Conservation (phyloP, 164 flowering plant species). For the grape (Vitis vinifera) region DNA sequence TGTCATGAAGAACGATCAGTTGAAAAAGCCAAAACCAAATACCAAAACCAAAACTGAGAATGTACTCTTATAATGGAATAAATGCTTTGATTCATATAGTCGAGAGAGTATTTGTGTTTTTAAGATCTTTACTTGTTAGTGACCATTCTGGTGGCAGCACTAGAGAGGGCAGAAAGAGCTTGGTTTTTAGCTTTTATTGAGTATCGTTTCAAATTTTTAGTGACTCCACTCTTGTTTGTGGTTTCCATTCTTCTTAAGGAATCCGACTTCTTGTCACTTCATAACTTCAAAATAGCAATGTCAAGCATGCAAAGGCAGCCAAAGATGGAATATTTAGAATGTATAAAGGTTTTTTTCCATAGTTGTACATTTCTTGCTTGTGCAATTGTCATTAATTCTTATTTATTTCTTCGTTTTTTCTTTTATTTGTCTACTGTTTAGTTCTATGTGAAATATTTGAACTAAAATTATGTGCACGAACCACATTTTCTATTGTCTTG, state of each 20-base stretch:
- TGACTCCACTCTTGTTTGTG: constrained; percentile 39
- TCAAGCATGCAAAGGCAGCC: constrained; percentile 62
- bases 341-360: constrained; percentile 22
- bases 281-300: constrained; percentile 67
- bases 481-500: too few relatives aligned
- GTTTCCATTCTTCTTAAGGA: constrained; percentile 15
- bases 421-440: too few relatives aligned
- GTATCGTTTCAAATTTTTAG: constrained; percentile 67
- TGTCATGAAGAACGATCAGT: constrained; percentile 10
- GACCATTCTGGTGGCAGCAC: constrained; percentile 58
- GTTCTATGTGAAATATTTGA: too few relatives aligned
- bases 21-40: too few relatives aligned
- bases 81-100: neutral
- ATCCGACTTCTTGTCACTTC: constrained; percentile 59
- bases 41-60: too few relatives aligned
- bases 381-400: too few relatives aligned
- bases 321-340: constrained; percentile 76
- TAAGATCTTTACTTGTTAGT: constrained; percentile 47
- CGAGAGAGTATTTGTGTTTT: neutral
- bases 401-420: too few relatives aligned
- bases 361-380: too few relatives aligned
- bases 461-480: too few relatives aligned
- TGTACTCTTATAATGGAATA: too few relatives aligned
- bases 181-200: constrained; percentile 59
- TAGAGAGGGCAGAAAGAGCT: constrained; percentile 65